These are phyloP conservation scores for Candida sp. DNA, from an alignment of 1,139 yeast genomes.

Conservation along the genomic window DNA sequence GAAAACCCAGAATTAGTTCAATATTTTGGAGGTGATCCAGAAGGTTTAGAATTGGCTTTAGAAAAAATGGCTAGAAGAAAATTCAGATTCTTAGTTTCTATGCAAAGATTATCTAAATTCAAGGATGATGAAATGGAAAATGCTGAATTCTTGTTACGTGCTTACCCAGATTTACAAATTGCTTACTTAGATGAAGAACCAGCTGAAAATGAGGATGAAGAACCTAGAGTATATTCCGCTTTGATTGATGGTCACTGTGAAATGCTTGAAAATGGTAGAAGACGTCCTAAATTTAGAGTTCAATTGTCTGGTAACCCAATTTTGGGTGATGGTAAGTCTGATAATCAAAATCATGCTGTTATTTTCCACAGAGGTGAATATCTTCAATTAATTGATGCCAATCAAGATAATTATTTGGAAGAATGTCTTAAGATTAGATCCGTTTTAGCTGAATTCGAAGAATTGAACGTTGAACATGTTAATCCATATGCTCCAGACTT, in stretches of 20 bases:
- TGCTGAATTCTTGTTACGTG: conserved; percentile 96
- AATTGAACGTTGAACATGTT: conserved; percentile 81
- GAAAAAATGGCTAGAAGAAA: conserved; percentile 99
- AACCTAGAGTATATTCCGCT: conserved; percentile 95
- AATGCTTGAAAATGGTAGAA: conserved; percentile 94
- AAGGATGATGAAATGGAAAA: conserved; percentile 98
- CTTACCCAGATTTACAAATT: conserved; percentile 97
- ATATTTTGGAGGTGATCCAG: conserved; percentile 98
- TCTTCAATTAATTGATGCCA: conserved; percentile 96
- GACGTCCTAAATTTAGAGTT: conserved; percentile 97
- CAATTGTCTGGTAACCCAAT: conserved; percentile 99
- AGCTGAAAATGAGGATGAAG: conserved; percentile 90
- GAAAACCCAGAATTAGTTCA: conserved; percentile 99
- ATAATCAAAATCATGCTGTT: conserved; percentile 96
- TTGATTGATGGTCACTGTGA: conserved; percentile 99
- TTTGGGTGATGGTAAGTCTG: conserved; percentile 99
- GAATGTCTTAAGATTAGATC: conserved; percentile 98
- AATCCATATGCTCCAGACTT: conserved; percentile 73
- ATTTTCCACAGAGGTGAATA: conserved; percentile 99
- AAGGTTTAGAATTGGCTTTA: conserved; percentile 88
- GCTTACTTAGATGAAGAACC: conserved; percentile 97
- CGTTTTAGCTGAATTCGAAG: conserved; percentile 97
- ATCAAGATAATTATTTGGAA: conserved; percentile 97
- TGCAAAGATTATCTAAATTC: conserved; percentile 98
- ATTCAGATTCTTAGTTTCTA: conserved; percentile 94